phyloP scores from a whole-genome alignment of 257 asterid genomes.

The Rehmannia glutinosa region DNA sequence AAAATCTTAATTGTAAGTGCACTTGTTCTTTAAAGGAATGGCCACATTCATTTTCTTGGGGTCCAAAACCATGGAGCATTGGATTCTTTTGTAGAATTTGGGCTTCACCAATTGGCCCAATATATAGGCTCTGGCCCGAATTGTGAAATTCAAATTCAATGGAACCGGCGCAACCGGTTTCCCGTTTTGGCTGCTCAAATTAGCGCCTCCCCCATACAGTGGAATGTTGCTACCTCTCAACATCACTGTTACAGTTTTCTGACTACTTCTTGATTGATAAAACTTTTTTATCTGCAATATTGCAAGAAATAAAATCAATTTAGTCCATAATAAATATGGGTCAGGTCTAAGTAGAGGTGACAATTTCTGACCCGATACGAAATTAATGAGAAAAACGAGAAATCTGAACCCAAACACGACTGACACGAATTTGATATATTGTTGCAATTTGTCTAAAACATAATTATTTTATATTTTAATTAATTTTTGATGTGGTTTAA shows the following conservation, averaged over 20 bases:
- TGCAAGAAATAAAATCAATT: neutral
- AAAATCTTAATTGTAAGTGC: constrained; percentile 49
- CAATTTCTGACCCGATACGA: no score
- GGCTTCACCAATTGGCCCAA: constrained; percentile 83
- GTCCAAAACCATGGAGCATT: constrained; percentile 50
- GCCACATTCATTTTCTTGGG: constrained; percentile 66
- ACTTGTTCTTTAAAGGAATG: constrained; percentile 43
- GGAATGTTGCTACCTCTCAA: constrained; percentile 58
- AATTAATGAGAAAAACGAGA: no score
- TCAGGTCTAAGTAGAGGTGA: no score
- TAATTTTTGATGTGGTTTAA: no score
- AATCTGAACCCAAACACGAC: no score
- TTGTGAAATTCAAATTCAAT: constrained; percentile 41
- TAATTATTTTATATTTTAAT: no score
- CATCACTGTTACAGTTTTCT: constrained; percentile 41
- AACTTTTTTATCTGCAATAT: constrained; percentile 54
- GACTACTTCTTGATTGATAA: constrained; percentile 75
- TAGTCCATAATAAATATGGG: no score
- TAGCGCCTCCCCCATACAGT: constrained; percentile 77
- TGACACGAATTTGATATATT: no score
- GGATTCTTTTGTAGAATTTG: constrained; percentile 51
- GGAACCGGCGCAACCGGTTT: constrained; percentile 59
- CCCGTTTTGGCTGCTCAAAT: constrained; percentile 50
- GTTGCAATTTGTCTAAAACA: no score
- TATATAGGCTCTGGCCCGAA: constrained; percentile 76